Base-by-base conservation (phyloP, 495 filamentous ascomycete genomes). In the Podospora pseudopauciseta region DNA sequence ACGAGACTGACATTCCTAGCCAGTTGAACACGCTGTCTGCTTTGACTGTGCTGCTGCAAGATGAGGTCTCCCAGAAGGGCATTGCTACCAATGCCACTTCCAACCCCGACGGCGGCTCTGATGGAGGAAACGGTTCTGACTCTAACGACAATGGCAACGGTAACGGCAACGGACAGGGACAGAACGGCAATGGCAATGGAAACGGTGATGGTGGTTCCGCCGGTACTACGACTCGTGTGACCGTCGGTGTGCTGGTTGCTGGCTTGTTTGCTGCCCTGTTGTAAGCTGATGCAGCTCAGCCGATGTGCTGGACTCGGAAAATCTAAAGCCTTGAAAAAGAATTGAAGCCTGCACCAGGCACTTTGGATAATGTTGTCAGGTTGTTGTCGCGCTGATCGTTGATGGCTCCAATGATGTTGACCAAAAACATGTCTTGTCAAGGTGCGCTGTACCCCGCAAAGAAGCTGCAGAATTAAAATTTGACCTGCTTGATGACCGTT, bases 21-120 rank as follows among this genome's bases (percentile, higher is more conserved):
- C 83, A 89, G 72, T 86, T 92, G 84, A 84, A 81, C 65, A 90
- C 87, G 0, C 77, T 94, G 56, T 85, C 85, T 53, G 86, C 89
- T 15, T 80, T 94, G 11, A 80, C 84, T 58, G 85, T 85, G 9
- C 73, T 85, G 56, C 70, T 89, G 3, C 74, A 83, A 30, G 65
- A 69, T 16, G 16, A 76, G 16, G 72, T 73, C 0, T 64, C 66
- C 1, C 76, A 74, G 19, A 74, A 77, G 53, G 34, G 15, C 11
- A 67, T 69, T 5, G 72, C 72, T 4, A 76, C 66, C 18, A 78
- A 71, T 55, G 66, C 63, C 44, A 49, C 39, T 49, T 49, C 39
- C 39, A 49, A 49, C 39, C 39, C 39, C 15, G 9, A 13, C 39
- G 75, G 75, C 3, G 72, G 76, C 16, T 27, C 28, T 23, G 68